Percentiles rank a stretch among this genome's conserved stretches.
Conservation (phyloP, 305 asterid genomes). For the Stenogyne calaminthoides region DNA sequence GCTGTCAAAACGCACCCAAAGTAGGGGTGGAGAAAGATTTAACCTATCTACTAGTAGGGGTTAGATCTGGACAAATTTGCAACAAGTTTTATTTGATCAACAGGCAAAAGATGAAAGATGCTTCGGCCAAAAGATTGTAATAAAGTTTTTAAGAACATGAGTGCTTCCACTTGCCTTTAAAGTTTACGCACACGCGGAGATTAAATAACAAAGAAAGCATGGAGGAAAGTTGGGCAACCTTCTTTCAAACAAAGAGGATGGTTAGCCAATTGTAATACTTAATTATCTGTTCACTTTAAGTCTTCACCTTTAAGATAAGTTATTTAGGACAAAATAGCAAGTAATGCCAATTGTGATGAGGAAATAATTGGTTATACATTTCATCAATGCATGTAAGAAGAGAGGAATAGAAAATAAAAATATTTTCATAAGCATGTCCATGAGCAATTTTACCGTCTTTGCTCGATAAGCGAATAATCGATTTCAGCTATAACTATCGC, state of each 20-base stretch:
- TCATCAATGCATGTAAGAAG: not conserved
- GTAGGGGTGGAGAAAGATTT: not conserved
- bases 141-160: not conserved
- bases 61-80: not conserved
- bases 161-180: conserved; percentile 15
- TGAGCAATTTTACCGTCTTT: conserved; percentile 57
- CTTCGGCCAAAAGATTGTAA: not conserved
- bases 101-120: not conserved
- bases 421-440: conserved; percentile 9
- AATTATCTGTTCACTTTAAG: not conserved
- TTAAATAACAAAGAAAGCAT: not conserved
- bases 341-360: conserved; percentile 19
- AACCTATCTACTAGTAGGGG: not conserved
- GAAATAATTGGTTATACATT: not conserved
- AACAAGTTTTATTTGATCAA: not conserved
- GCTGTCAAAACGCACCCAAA: too few relatives aligned
- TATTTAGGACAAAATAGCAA: not conserved
- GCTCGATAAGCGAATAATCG: conserved; percentile 78
- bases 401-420: not conserved
- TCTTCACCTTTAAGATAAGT: not conserved
- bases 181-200: conserved; percentile 4
- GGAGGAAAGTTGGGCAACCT: not conserved
- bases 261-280: not conserved
- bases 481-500: conserved; percentile 65
- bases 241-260: conserved; percentile 1